phyloP scores from a whole-genome alignment of 495 filamentous ascomycete genomes.

The Peziza echinospora region DNA sequence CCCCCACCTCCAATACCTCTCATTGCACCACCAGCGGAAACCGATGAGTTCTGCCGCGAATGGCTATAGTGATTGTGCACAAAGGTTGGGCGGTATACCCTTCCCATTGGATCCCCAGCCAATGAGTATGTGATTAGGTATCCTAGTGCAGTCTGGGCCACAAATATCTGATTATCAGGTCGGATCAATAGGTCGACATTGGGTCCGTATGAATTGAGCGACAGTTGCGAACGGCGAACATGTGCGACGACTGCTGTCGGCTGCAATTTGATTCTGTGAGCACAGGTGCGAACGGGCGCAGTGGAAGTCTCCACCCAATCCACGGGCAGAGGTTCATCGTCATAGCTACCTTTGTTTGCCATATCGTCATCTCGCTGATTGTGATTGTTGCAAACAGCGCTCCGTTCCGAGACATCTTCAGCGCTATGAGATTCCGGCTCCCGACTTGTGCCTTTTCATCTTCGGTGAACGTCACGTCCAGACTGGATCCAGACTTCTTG shows the following conservation, averaged over 20 bases:
- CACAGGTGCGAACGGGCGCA: too few species aligned
- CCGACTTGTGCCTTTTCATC: constrained; percentile 15
- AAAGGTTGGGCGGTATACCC: constrained; percentile 68
- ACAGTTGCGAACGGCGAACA: constrained; percentile 56
- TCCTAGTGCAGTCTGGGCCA: constrained; percentile 70
- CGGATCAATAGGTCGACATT: constrained; percentile 70
- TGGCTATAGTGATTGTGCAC: constrained; percentile 36
- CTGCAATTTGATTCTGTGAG: constrained; percentile 31
- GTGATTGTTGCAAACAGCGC: constrained; percentile 83
- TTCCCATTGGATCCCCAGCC: constrained; percentile 56
- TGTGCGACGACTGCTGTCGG: constrained; percentile 74
- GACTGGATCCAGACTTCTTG: constrained; percentile 9
- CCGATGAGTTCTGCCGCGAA: constrained; percentile 53
- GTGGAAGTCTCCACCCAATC: too few species aligned
- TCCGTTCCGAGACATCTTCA: constrained; percentile 60
- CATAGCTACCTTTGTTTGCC: constrained; percentile 91
- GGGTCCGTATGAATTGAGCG: constrained; percentile 60
- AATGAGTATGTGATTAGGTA: constrained; percentile 90
- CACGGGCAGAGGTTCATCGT: too few species aligned
- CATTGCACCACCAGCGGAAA: constrained; percentile 27
- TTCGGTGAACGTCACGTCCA: constrained; percentile 13
- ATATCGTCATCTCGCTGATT: constrained; percentile 56
- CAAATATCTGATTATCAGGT: constrained; percentile 76
- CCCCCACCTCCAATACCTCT: constrained; percentile 32
- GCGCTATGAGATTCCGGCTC: constrained; percentile 43